phyloP scores from a whole-genome alignment of 2,329 filamentous ascomycete genomes.

The Curvularia verruculosa region DNA sequence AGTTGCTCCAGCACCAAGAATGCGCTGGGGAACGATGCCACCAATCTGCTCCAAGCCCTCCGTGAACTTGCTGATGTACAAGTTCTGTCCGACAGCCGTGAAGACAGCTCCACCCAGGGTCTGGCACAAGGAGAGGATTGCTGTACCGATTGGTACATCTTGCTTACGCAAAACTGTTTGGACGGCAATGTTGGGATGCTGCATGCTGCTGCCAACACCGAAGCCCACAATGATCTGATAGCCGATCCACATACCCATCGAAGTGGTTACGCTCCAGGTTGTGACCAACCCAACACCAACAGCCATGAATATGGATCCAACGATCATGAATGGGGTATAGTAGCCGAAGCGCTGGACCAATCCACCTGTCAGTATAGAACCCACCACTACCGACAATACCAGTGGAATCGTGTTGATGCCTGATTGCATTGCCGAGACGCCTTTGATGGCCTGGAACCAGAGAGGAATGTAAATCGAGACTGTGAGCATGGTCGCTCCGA shows the following conservation, averaged over 20 bases:
- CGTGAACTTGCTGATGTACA: slow-evolving; percentile 55
- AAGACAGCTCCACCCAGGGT: slow-evolving; percentile 56
- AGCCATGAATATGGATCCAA: slow-evolving; percentile 49
- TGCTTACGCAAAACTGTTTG: slow-evolving; percentile 49
- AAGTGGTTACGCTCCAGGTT: slow-evolving; percentile 47
- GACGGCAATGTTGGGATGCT: slow-evolving; percentile 53
- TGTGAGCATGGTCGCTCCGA: slow-evolving; percentile 48
- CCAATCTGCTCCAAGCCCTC: slow-evolving; percentile 42
- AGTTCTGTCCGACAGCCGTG: slow-evolving; percentile 54
- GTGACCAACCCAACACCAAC: slow-evolving; percentile 54
- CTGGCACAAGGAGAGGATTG: slow-evolving; percentile 53
- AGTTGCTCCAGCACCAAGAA: slow-evolving; percentile 60
- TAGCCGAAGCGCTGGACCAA: slow-evolving; percentile 52
- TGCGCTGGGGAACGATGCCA: slow-evolving; percentile 47
- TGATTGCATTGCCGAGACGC: slow-evolving; percentile 50
- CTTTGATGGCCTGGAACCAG: slow-evolving; percentile 58
- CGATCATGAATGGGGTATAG: slow-evolving; percentile 57
- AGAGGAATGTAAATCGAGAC: slow-evolving; percentile 51
- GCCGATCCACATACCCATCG: slow-evolving; percentile 40
- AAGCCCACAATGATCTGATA: slow-evolving; percentile 39
- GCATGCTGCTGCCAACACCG: slow-evolving; percentile 54
- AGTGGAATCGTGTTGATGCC: slow-evolving; percentile 55
- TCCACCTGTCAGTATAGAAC: slow-evolving; percentile 50
- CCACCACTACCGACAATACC: slow-evolving; percentile 52
- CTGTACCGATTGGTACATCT: slow-evolving; percentile 53